Evolutionary conservation across 495 filamentous ascomycete species (phyloP).

Genomic region (Aspergillus affinis): DNA sequence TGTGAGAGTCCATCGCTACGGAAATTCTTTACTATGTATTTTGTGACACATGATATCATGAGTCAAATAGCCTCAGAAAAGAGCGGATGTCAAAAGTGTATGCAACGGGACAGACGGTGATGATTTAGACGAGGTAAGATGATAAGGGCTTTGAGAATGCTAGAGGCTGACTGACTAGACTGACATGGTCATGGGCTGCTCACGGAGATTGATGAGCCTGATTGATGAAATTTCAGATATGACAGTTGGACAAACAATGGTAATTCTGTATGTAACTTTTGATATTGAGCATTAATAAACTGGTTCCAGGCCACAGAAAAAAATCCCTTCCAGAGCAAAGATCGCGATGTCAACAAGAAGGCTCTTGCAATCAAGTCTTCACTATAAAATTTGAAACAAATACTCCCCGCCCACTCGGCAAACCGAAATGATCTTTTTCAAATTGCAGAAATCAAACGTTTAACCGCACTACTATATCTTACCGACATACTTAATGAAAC

Average conservation of each 20-base stretch:
- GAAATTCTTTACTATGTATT: conserved; percentile 24
- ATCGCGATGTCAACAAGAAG: neutral
- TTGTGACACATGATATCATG: conserved; percentile 26
- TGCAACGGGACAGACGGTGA: conserved; percentile 17
- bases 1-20: conserved; percentile 5
- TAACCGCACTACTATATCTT: conserved; percentile 20
- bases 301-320: too few relatives aligned
- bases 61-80: conserved; percentile 13
- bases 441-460: conserved; percentile 19
- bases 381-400: conserved; percentile 14
- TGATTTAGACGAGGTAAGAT: conserved; percentile 22
- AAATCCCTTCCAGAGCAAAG: neutral
- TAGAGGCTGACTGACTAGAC: conserved; percentile 10
- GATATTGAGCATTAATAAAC: too few relatives aligned
- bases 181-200: conserved; percentile 21
- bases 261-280: neutral
- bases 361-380: neutral
- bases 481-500: conserved; percentile 9
- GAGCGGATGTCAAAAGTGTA: neutral
- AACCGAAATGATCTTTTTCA: conserved; percentile 11
- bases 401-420: conserved; percentile 8
- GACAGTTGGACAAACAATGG: conserved; percentile 8
- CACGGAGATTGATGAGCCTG: conserved; percentile 19
- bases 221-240: conserved; percentile 17
- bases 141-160: neutral